Evolutionary conservation across 1,284 basidiomycete genomes (phyloP).

Genomic region (Phenoliferia sp.): DNA sequence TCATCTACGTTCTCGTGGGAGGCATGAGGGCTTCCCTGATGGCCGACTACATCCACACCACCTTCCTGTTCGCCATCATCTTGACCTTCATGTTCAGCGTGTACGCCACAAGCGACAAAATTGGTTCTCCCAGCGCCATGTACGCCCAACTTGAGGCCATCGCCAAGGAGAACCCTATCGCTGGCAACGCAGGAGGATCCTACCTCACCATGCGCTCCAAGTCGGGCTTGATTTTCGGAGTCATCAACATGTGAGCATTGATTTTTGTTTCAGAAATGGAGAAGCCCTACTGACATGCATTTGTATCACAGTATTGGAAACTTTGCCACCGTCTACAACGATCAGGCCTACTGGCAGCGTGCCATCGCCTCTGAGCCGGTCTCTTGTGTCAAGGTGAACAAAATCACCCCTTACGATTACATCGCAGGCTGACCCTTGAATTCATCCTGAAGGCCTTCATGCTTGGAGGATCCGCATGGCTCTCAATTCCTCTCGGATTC

Average conservation of each 20-base stretch:
- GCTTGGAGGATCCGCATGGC: conserved; percentile 51
- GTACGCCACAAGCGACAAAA: conserved; percentile 62
- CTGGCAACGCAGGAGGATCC: conserved; percentile 55
- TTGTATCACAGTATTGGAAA: conserved; percentile 75
- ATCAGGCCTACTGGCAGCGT: conserved; percentile 47
- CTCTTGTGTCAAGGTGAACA: conserved; percentile 38
- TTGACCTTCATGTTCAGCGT: conserved; percentile 63
- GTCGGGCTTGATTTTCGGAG: conserved; percentile 78
- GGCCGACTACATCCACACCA: conserved; percentile 59
- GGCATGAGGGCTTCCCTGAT: conserved; percentile 54
- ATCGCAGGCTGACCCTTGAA: no score
- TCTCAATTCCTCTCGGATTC: conserved; percentile 66
- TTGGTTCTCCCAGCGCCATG: conserved; percentile 48
- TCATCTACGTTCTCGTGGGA: conserved; percentile 42
- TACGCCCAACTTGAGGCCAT: conserved; percentile 40
- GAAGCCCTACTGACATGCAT: not conserved
- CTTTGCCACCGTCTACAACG: conserved; percentile 74
- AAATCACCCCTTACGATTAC: no score
- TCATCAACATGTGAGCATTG: conserved; percentile 58
- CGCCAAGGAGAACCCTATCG: conserved; percentile 48
- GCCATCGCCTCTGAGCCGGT: conserved; percentile 39
- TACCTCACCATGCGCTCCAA: conserved; percentile 61
- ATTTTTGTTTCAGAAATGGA: not conserved
- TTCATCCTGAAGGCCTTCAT: conserved; percentile 40
- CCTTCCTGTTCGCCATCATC: conserved; percentile 75